A percentile compares a stretch with the other conserved stretches of the same genome.
Conservation (phyloP, 257 asterid species). For the Gynochthodes officinalis region DNA sequence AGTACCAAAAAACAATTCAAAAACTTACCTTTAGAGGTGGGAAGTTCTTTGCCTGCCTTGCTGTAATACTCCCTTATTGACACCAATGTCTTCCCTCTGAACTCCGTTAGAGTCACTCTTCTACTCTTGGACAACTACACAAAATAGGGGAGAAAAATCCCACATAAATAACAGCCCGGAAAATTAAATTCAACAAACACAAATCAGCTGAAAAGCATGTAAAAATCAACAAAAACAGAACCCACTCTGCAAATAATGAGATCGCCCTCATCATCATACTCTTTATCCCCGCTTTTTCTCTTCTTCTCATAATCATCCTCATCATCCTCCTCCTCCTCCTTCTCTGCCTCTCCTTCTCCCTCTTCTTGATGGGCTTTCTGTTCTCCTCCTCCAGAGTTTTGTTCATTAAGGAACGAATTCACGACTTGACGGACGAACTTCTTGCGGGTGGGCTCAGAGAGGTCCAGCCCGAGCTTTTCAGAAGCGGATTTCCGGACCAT, state of each 20-base stretch:
- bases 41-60: conserved; percentile 85
- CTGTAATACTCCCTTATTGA: conserved; percentile 86
- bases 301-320: conserved; percentile 26
- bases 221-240: not conserved
- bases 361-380: conserved; percentile 30
- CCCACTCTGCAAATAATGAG: conserved; percentile 84
- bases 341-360: conserved; percentile 30
- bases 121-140: conserved; percentile 68
- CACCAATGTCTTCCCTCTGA: conserved; percentile 77
- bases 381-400: conserved; percentile 35
- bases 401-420: conserved; percentile 59
- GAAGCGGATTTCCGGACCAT: conserved; percentile 79
- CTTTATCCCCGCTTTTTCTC: conserved; percentile 35
- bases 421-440: conserved; percentile 66
- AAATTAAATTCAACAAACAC: not conserved
- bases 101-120: conserved; percentile 86
- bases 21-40: conserved; percentile 73
- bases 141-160: not conserved
- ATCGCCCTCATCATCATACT: conserved; percentile 84
- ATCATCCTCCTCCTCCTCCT: conserved; percentile 27
- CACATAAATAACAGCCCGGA: not conserved
- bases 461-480: conserved; percentile 64
- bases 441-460: conserved; percentile 64
- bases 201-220: conserved; percentile 7
- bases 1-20: not conserved